phyloP scores from a whole-genome alignment of 164 flowering plant species.

The Sextonia rubra region DNA sequence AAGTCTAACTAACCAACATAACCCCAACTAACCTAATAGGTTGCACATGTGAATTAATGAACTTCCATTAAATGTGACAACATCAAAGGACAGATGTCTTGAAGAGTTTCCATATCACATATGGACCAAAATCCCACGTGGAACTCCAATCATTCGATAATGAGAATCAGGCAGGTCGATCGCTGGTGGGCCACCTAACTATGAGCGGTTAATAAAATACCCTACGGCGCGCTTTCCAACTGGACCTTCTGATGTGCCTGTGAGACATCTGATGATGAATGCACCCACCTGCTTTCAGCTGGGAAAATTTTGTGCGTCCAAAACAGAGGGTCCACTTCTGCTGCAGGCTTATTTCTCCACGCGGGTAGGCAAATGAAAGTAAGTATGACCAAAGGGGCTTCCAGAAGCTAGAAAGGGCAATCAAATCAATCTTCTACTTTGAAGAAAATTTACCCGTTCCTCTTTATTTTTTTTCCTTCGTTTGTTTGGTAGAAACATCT shows the following conservation, averaged over 20 bases:
- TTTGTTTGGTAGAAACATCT: too few species aligned
- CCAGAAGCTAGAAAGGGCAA: too few species aligned
- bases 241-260: not conserved
- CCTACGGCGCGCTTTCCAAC: too few species aligned
- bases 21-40: not conserved
- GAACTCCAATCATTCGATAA: not conserved
- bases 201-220: not conserved
- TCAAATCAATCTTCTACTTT: too few species aligned
- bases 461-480: too few species aligned
- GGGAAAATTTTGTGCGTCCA: not conserved
- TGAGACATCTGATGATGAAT: not conserved
- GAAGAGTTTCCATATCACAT: not conserved
- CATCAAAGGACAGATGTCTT: not conserved
- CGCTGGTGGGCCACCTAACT: not conserved
- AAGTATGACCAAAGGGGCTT: too few species aligned
- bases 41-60: not conserved
- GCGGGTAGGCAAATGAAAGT: too few species aligned
- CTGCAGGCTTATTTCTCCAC: too few species aligned
- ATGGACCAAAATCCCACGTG: not conserved
- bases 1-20: not conserved
- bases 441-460: too few species aligned
- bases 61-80: not conserved
- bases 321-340: not conserved
- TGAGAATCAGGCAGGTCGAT: not conserved
- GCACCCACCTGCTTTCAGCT: not conserved